These are phyloP conservation scores for Phascolomyces articulosus DNA, from an alignment of 371 early-diverging fungal genomes.

Conservation along the genomic window DNA sequence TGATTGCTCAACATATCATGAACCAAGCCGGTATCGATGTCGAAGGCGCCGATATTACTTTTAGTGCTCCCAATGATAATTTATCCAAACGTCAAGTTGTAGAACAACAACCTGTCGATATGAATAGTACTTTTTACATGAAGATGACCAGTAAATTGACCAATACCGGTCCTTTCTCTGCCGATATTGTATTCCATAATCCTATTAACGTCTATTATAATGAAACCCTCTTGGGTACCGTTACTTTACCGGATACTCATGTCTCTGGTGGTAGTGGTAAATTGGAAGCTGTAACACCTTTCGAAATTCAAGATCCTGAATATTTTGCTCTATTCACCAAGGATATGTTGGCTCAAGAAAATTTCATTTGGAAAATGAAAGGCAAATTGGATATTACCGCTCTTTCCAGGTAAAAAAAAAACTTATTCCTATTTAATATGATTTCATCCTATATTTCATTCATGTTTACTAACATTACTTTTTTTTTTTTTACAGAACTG, in stretches of 20 bases:
- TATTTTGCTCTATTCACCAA: conserved; percentile 56
- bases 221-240: conserved; percentile 54
- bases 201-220: conserved; percentile 53
- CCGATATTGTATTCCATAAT: conserved; percentile 56
- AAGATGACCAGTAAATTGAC: conserved; percentile 49
- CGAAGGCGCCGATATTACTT: conserved; percentile 50
- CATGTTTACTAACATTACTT: neutral
- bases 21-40: conserved; percentile 53
- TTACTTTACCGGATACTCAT: conserved; percentile 52
- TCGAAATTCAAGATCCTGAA: conserved; percentile 45
- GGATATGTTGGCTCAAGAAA: conserved; percentile 53
- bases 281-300: conserved; percentile 42
- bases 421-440: conserved; percentile 41
- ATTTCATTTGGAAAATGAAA: conserved; percentile 61
- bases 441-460: conserved; percentile 31
- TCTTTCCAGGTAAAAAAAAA: conserved; percentile 49
- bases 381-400: conserved; percentile 62
- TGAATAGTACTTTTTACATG: conserved; percentile 46
- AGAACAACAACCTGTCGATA: conserved; percentile 24
- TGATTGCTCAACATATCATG: conserved; percentile 59
- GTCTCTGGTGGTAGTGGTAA: conserved; percentile 51
- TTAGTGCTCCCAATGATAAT: conserved; percentile 28
- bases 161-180: conserved; percentile 60
- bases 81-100: conserved; percentile 29
- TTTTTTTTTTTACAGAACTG: conserved; percentile 46